Percentiles rank a stretch among this genome's conserved stretches.
Conservation (phyloP, 148 eudicot genomes). For the Amaranthus hypochondriacus region DNA sequence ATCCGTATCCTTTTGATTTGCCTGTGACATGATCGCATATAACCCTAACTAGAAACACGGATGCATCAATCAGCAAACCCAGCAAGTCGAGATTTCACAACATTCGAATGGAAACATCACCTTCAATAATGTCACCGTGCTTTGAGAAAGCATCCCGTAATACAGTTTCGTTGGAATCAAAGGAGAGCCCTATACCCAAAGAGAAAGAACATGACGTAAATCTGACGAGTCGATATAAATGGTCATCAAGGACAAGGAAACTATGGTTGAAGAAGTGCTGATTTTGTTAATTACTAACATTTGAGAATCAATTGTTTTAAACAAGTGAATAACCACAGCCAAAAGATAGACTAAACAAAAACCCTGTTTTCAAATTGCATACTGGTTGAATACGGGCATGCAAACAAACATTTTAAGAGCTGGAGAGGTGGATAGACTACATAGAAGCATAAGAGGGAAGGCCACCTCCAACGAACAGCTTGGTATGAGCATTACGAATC, state of each 20-base stretch:
- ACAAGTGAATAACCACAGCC: no score
- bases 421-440: background rate
- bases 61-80: background rate
- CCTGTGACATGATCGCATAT: slow-evolving; percentile 64
- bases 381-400: background rate
- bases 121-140: slow-evolving; percentile 67
- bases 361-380: no score
- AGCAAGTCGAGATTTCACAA: background rate
- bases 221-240: background rate
- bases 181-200: slow-evolving; percentile 52
- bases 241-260: background rate
- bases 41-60: slow-evolving; percentile 41
- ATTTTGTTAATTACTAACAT: background rate
- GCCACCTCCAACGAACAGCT: slow-evolving; percentile 51
- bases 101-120: slow-evolving; percentile 20
- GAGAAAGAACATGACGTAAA: background rate
- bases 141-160: slow-evolving; percentile 51
- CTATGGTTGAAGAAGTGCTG: background rate
- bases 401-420: background rate
- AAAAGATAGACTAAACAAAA: no score
- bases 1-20: slow-evolving; percentile 70
- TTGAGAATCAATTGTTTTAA: background rate
- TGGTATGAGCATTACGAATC: slow-evolving; percentile 29
- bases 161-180: slow-evolving; percentile 61
- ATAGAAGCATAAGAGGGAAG: slow-evolving; percentile 9